Percentiles rank a stretch among this genome's conserved stretches.
Conservation (phyloP, 768 basidiomycete genomes). For the Chiua virens region DNA sequence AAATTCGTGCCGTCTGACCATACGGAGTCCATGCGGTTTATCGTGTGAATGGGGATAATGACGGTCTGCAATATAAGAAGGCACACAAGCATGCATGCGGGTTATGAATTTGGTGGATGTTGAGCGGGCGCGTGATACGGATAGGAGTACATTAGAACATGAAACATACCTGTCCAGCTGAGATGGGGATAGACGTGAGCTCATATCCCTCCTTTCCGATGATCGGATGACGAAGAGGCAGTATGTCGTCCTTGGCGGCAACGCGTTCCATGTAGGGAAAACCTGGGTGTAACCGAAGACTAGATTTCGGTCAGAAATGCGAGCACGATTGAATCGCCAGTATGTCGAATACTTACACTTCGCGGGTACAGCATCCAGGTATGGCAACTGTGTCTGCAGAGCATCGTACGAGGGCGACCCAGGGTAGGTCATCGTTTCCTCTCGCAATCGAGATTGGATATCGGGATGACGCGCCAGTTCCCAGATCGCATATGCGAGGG, state of each 20-base stretch:
- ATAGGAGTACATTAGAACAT: too few relatives aligned
- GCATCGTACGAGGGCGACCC: slow-evolving; percentile 7
- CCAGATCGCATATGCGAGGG: slow-evolving; percentile 7
- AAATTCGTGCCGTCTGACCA: too few relatives aligned
- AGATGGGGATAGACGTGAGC: too few relatives aligned
- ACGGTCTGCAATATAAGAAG: too few relatives aligned
- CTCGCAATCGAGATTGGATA: background rate
- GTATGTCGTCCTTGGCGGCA: background rate
- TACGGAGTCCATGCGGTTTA: too few relatives aligned
- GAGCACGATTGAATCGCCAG: background rate
- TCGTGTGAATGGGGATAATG: too few relatives aligned
- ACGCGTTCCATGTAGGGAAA: slow-evolving; percentile 2
- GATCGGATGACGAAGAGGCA: slow-evolving; percentile 5
- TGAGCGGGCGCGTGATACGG: too few relatives aligned
- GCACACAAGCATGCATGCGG: too few relatives aligned
- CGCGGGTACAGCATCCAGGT: slow-evolving; percentile 5
- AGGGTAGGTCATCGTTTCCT: background rate
- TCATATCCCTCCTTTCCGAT: too few relatives aligned
- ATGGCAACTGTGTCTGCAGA: slow-evolving; percentile 3
- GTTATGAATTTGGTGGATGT: too few relatives aligned
- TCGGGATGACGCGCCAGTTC: slow-evolving; percentile 4
- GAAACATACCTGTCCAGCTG: too few relatives aligned
- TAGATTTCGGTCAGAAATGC: background rate
- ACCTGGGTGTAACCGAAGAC: slow-evolving; percentile 2
- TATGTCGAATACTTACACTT: slow-evolving; percentile 1